Evolutionary conservation across 2,329 filamentous ascomycete genomes (phyloP).

Genomic region (Aspergillus terreus): DNA sequence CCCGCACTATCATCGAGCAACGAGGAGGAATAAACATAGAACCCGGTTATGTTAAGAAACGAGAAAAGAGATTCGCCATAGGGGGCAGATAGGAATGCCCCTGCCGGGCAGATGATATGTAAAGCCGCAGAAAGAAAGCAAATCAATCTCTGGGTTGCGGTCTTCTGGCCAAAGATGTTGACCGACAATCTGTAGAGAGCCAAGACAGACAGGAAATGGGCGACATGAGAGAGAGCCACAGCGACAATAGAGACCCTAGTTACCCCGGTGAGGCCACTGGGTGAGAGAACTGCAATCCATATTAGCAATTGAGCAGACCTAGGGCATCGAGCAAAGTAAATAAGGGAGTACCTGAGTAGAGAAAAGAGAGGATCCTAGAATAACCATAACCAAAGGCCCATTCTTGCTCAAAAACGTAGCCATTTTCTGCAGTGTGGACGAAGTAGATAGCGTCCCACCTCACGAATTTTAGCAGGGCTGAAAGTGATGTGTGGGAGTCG

Average conservation of each 20-base stretch:
- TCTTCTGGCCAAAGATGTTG: slow-evolving; percentile 48
- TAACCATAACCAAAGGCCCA: slow-evolving; percentile 63
- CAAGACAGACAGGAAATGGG: slow-evolving; percentile 73
- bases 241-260: slow-evolving; percentile 49
- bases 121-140: slow-evolving; percentile 65
- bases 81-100: slow-evolving; percentile 82
- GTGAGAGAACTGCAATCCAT: slow-evolving; percentile 19
- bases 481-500: slow-evolving; percentile 12
- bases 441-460: slow-evolving; percentile 65
- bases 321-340: neutral
- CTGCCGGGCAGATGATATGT: slow-evolving; percentile 82
- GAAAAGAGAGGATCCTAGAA: slow-evolving; percentile 40
- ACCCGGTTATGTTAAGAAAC: slow-evolving; percentile 70
- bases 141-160: slow-evolving; percentile 24
- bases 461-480: slow-evolving; percentile 44
- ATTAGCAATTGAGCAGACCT: slow-evolving; percentile 9
- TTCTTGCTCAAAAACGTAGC: slow-evolving; percentile 60
- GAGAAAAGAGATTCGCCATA: slow-evolving; percentile 81
- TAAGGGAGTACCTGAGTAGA: slow-evolving; percentile 31
- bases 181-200: slow-evolving; percentile 65
- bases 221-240: slow-evolving; percentile 65
- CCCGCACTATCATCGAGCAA: slow-evolving; percentile 29
- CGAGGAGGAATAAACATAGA: slow-evolving; percentile 61
- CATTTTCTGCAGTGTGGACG: slow-evolving; percentile 49
- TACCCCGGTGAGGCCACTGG: slow-evolving; percentile 16